Evolutionary conservation across 2,329 filamentous ascomycete species (phyloP), one percentile per base, ranked within the genome.

Genomic region (Alternaria arborescens): DNA sequence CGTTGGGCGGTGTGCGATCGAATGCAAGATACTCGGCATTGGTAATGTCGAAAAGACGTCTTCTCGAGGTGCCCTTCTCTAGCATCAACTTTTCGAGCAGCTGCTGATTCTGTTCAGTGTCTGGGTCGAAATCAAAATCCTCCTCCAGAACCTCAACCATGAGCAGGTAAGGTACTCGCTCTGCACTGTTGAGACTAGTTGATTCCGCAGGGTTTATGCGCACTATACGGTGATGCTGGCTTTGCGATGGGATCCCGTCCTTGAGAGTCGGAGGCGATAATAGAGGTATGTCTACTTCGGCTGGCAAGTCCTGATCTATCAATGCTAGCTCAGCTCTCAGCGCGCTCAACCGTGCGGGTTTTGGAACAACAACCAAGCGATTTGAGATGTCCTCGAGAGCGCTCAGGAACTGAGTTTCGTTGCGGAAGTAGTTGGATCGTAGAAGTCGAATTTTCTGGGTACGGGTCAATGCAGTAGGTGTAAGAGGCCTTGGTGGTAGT

Each of bases 311-410:
- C 71, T 92, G 91, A 2, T 89, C 90, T 64, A 95, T 91, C 36
- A 95, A 83, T 14, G 91, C 92, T 61, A 95, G 83, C 78, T 95
- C 92, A 3, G 92, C 92, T 58, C 92, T 86, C 46, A 95, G 81
- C 42, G 92, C 92, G 77, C 92, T 95, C 69, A 95, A 84, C 32
- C 92, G 88, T 41, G 92, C 92, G 34, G 89, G 88, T 74, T 95
- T 95, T 2, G 92, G 92, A 5, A 95, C 92, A 55, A 90, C 85
- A 6, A 95, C 91, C 44, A 95, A 81, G n/a, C 91, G 88, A 73
- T 93, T 94, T 3, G 92, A 95, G 54, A 95, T 94, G 67, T 91
- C 90, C 76, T 94, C 91, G 16, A 95, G 83, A 1, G 92, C 92
- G 4, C 89, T 91, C 62, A 95, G 76, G 72, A 95, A 94, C 68